Base-by-base conservation (phyloP, 2,329 filamentous ascomycete species). In the Pezicula rhizophila region DNA sequence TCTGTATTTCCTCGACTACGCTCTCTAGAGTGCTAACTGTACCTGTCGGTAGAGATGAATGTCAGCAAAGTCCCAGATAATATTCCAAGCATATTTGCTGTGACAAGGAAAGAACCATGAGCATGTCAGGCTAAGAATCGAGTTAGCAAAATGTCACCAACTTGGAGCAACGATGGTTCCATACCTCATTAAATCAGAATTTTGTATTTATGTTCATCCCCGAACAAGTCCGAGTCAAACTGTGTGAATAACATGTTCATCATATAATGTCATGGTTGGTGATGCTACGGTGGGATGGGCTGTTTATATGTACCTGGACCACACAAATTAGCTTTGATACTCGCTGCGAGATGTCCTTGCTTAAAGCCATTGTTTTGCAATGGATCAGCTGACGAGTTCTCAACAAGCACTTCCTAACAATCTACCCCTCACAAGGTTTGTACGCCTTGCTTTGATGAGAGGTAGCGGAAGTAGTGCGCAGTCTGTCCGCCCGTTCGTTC, bases 141-240 rank as follows among this genome's bases (percentile, higher is more conserved):
- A 7, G 42, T 61, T 52, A 62, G 57, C 47, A 8, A 11, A 6
- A 35, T 8, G 23, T 23, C 23, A 31, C 20, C 15, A 25, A 28
- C 12, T 11, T 20, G 25, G 34, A 14, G 46, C 6, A 8, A 45
- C 20, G 45, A 42, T 50, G 28, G 39, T 31, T 10, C 52, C 62
- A 59, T 65, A 68, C 66, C 67, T 69, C 67, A 70, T 70, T 70
- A 70, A 69, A 70, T 70, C 67, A 70, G 67, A 70, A 63, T 69
- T 70, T 67, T 62, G 53, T 60, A 56, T 54, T 54, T 67, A 57
- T 57, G 60, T 66, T 67, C 66, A 66, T 57, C 54, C 57, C 56
- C 56, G 57, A 55, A 62, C 54, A 54, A 62, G 59, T 57, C 55
- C 57, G 55, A 52, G 57, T 68, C 66, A 68, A 67, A 70, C 64